phyloP scores from a whole-genome alignment of 2,329 filamentous ascomycete species.

The Arthrobotrys sphaeroides region DNA sequence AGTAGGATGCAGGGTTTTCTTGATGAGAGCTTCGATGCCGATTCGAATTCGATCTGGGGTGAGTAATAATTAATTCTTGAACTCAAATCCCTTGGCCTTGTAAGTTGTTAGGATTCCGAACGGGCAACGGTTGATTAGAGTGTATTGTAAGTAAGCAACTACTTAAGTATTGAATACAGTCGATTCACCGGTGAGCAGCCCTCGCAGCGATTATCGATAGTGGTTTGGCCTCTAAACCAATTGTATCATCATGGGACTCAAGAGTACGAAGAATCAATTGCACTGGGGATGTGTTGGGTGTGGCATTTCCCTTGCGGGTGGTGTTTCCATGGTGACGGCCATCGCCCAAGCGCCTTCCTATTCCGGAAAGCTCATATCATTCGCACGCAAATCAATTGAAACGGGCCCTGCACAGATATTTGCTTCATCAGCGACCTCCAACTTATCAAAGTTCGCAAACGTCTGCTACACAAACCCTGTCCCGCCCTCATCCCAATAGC shows the following conservation, averaged over 20 bases:
- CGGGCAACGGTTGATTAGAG: too few relatives aligned
- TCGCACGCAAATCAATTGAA: not conserved
- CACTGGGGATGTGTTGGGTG: conserved; percentile 18
- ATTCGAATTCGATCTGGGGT: not conserved
- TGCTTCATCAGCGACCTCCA: not conserved
- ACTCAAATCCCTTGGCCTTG: too few relatives aligned
- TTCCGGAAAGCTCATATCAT: conserved; percentile 8
- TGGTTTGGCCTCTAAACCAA: not conserved
- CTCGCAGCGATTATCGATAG: too few relatives aligned
- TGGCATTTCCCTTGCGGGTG: not conserved
- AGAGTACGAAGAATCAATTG: not conserved
- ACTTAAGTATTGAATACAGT: too few relatives aligned
- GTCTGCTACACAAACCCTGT: not conserved
- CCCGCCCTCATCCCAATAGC: not conserved
- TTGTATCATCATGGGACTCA: not conserved
- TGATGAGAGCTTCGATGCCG: too few relatives aligned
- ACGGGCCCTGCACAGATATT: not conserved
- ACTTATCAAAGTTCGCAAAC: not conserved
- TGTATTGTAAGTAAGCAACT: too few relatives aligned
- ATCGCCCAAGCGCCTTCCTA: not conserved
- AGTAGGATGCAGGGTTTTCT: not conserved
- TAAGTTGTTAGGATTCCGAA: too few relatives aligned
- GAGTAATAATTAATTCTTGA: too few relatives aligned
- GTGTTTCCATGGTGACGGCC: conserved; percentile 2
- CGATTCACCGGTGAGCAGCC: too few relatives aligned